phyloP scores from a whole-genome alignment of 2,329 filamentous ascomycete genomes.

The Calonectria montana region DNA sequence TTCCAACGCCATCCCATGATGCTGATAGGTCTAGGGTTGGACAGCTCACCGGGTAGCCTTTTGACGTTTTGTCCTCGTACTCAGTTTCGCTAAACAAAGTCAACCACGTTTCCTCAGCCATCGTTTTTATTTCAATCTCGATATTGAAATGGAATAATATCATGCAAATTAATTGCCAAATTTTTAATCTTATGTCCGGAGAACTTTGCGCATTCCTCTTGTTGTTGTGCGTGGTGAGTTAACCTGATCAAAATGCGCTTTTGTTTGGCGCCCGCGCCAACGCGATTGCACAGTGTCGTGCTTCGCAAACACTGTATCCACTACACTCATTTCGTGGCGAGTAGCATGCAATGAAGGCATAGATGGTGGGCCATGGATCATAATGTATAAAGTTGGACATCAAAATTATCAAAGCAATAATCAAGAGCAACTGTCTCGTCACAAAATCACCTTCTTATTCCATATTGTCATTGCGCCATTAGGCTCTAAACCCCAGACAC shows the following conservation, averaged over 20 bases:
- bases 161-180: background rate
- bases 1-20: conserved; percentile 73
- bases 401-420: background rate
- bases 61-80: conserved; percentile 65
- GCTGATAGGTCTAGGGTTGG: conserved; percentile 88
- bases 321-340: too few relatives aligned
- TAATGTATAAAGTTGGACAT: background rate
- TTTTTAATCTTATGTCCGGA: background rate
- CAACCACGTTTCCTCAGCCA: conserved; percentile 51
- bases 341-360: background rate
- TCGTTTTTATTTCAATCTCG: conserved; percentile 26
- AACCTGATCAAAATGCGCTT: background rate
- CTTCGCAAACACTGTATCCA: background rate
- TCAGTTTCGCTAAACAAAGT: conserved; percentile 67
- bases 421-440: background rate
- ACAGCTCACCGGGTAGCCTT: conserved; percentile 77
- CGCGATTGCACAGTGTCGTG: conserved; percentile 2
- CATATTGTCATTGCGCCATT: conserved; percentile 45
- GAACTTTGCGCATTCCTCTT: background rate
- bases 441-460: conserved; percentile 34
- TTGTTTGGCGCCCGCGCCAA: background rate
- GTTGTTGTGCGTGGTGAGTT: background rate
- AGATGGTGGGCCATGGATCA: background rate
- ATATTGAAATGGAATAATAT: background rate
- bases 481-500: conserved; percentile 43